Base-by-base conservation (phyloP, 768 basidiomycete genomes). In the Leccinum pellstonianum region DNA sequence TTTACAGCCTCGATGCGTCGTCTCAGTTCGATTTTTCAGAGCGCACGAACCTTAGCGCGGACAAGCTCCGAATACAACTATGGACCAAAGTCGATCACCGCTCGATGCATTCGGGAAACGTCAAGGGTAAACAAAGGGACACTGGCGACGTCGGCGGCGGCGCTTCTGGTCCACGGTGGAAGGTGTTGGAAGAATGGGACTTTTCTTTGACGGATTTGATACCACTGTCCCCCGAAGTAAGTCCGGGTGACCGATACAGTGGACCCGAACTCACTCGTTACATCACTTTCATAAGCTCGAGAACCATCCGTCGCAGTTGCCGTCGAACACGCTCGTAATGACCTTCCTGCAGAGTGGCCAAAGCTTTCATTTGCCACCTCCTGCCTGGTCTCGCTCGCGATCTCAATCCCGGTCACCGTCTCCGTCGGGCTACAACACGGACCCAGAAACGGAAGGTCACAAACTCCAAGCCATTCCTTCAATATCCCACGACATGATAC, bases 281-380 rank as follows among this genome's bases (percentile, higher is more conserved):
- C 23, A 27, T 61, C 52, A 5, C 23, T 31, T 55, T 54, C 37
- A 21, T 49, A 66, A 81, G 81, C 61, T 77, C 35, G 75, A 75
- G 52, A 60, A 67, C n/a, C 71, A 78, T 57, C 70, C 75, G 1
- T 80, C 66, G 55, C 77, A 77, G 52, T 72, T 93, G 31, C 86
- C 90, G 1, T 87, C 86, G 15, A 95, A 95, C 67, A 85, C 90
- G 2, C 77, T 93, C 8, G 74, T 93, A 15, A 62, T 94, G 47
- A 79, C 83, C 15, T 79, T 94, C 55, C 77, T 83, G 14, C 87
- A 88, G 8, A 81, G 80, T 17, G 83, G 82, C 5, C 76, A 82
- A 64, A 77, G 76, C n/a, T 86, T 84, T 64, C 88, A 85, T 73
- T 68, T 87, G 23, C 83, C 86, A 21, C 64, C 74, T 41, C 64